These are phyloP conservation scores for Penicillium polonicum DNA, from an alignment of 2,329 filamentous ascomycete genomes.

Conservation along the genomic window DNA sequence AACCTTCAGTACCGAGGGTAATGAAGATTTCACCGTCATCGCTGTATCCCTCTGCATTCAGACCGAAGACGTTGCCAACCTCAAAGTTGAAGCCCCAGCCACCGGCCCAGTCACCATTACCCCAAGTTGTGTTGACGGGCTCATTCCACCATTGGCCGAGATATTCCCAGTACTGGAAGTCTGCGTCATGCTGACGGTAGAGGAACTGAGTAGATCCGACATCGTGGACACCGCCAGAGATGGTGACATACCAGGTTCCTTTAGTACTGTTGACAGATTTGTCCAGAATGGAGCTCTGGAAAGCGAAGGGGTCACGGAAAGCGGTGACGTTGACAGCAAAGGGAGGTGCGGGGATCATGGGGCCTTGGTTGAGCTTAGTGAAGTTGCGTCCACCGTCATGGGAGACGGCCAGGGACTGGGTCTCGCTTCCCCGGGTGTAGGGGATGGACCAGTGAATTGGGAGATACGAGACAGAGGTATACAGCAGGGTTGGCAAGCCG, in stretches of 20 bases:
- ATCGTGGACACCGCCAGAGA: constrained; percentile 20
- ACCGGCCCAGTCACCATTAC: constrained; percentile 20
- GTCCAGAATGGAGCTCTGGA: constrained; percentile 17
- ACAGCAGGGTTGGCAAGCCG: constrained; percentile 48
- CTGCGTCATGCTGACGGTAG: constrained; percentile 18
- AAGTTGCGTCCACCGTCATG: constrained; percentile 50
- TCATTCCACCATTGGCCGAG: constrained; percentile 23
- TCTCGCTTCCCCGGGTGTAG: constrained; percentile 48
- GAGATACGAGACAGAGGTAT: constrained; percentile 48
- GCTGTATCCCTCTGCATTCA: constrained; percentile 19
- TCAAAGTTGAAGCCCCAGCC: constrained; percentile 24
- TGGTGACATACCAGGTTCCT: constrained; percentile 21
- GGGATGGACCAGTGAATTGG: constrained; percentile 48
- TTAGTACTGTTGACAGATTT: constrained; percentile 1
- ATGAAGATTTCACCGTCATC: constrained; percentile 16
- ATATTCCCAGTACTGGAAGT: constrained; percentile 23
- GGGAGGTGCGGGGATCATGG: constrained; percentile 39
- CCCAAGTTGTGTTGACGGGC: constrained; percentile 20
- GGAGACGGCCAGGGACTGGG: constrained; percentile 47
- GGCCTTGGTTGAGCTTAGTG: constrained; percentile 48
- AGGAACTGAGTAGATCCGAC: constrained; percentile 18
- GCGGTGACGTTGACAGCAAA: constrained; percentile 18
- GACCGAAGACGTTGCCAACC: constrained; percentile 15
- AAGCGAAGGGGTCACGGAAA: constrained; percentile 22
- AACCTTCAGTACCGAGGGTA: constrained; percentile 20